phyloP scores from a whole-genome alignment of 2,329 filamentous ascomycete genomes.

The Alternaria conjuncta region DNA sequence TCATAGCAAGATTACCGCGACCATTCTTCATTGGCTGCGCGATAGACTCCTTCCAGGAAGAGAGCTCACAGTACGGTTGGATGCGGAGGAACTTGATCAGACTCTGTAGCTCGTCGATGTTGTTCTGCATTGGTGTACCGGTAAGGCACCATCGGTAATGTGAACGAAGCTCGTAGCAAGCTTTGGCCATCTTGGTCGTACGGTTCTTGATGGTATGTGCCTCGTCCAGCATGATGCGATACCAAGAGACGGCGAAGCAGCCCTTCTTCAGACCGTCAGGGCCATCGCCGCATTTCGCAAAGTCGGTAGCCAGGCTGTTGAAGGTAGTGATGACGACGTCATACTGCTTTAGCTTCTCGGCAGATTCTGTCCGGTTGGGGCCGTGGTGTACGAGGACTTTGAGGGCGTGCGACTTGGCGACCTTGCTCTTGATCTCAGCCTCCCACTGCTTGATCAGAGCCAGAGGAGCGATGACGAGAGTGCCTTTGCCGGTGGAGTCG shows the following conservation, averaged over 20 bases:
- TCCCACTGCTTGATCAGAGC: conserved; percentile 98
- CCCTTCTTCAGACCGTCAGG: conserved; percentile 72
- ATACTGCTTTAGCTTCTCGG: conserved; percentile 78
- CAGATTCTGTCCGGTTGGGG: conserved; percentile 79
- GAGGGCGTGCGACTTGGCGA: conserved; percentile 71
- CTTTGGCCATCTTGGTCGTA: conserved; percentile 93
- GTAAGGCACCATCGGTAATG: conserved; percentile 97
- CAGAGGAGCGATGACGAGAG: conserved; percentile 89
- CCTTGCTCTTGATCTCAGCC: conserved; percentile 84
- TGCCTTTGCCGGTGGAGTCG: conserved; percentile 74
- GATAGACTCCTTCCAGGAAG: conserved; percentile 90
- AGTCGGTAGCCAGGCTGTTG: conserved; percentile 91
- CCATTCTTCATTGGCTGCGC: conserved; percentile 88
- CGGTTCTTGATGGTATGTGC: conserved; percentile 99
- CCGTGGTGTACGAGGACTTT: conserved; percentile 92
- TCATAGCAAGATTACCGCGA: conserved; percentile 86
- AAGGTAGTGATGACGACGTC: conserved; percentile 98
- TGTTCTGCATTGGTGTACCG: conserved; percentile 98
- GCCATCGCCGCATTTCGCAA: conserved; percentile 70
- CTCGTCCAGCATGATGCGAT: conserved; percentile 92
- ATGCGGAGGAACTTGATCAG: conserved; percentile 92
- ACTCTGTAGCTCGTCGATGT: conserved; percentile 93
- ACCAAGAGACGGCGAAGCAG: conserved; percentile 93
- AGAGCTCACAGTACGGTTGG: conserved; percentile 85
- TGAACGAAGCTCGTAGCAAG: conserved; percentile 81